Evolutionary conservation across 1,284 basidiomycete genomes (phyloP), one percentile per base, ranked within the genome.

Genomic region (Boletellus deceptivus): DNA sequence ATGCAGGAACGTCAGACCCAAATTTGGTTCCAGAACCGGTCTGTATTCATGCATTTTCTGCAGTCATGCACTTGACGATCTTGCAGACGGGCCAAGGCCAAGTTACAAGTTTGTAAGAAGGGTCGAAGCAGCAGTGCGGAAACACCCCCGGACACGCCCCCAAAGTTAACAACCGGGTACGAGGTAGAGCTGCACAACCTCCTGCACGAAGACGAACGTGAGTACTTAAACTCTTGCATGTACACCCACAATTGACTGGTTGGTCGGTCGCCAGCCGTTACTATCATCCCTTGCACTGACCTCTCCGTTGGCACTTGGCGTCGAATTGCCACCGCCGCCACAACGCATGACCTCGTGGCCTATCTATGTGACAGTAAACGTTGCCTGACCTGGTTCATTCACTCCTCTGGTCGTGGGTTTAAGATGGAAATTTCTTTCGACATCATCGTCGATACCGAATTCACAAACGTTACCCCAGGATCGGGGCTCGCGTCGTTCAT

Each of bases 21-120:
- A 69, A 87, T 91, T 49, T 91, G 89, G 89, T 91, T 90, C 63
- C 89, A 91, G 66, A 91, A 91, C 62, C 76, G 89, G 88, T 87
- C 55, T 45, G 77, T 62, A 22, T 43, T 18, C 39, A 13, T 29
- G 11, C 29, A 31, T 31, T 31, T 29, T 22, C 20, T 36, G 7
- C 52, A 4, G 31, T 33, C 20, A 37, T 48, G 13, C 9, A 18
- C 44, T 48, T 48, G 45, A 50, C 48, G 24, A 53, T 35, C 53
- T 46, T 6, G 13, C 52, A 90, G 88, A 55, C 84, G 89, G 8
- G 88, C 89, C 39, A 91, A 91, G 63, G 86, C 86, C 2, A 90
- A 89, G 63, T 68, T 85, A 14, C 79, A 81, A 55, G 81, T 84
- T 45, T 77, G 75, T 13, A 85, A 84, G 64, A 78, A 76, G 56